Base-by-base conservation (phyloP, 2,329 filamentous ascomycete genomes). In the Cryphonectria radicalis region DNA sequence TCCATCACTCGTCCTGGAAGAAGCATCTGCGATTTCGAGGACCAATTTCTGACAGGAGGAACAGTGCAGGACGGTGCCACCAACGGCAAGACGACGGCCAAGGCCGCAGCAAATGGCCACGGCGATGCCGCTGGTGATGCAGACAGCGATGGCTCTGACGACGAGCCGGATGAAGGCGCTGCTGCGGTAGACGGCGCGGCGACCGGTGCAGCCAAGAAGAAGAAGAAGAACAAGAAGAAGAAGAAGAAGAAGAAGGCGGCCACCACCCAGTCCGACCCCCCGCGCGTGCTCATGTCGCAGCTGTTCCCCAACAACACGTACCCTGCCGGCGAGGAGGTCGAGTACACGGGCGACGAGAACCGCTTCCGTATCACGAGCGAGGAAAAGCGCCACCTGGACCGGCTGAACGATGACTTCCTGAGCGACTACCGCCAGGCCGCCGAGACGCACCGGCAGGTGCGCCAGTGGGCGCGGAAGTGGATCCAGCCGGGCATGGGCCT, bases 211-310 rank as follows among this genome's bases (percentile, higher is more conserved):
- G 79, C 79, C 64, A 92, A 92, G 80, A 94, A 94, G 84, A 94
- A 94, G 84, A 95, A 95, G 86, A 95, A 95, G 86, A 94, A 93
- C 87, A 93, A 89, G 83, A 88, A 90, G 79, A 90, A 90, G 80
- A 92, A 90, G 85, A 92, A 92, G 87, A 92, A 90, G 80, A 87
- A 87, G 82, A 87, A 86, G 81, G 80, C 80, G 22, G 86, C 90
- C 67, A 93, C 92, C 70, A 86, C 87, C 64, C 93, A 97, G 82
- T 92, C 91, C n/a, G 86, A 89, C 67, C 93, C 93, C 43, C 93
- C 93, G 3, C 89, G 92, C 62, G 90, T 96, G 35, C 86, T 90
- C 59, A 82, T 97, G 50, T 90, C 92, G 46, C 89, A 90, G 75
- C 86, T 97, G 60, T 96, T 94, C 83, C 89, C 91, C 67, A 89